Base-by-base conservation (phyloP, 208 protist species). In the Crithidia bombi region DNA sequence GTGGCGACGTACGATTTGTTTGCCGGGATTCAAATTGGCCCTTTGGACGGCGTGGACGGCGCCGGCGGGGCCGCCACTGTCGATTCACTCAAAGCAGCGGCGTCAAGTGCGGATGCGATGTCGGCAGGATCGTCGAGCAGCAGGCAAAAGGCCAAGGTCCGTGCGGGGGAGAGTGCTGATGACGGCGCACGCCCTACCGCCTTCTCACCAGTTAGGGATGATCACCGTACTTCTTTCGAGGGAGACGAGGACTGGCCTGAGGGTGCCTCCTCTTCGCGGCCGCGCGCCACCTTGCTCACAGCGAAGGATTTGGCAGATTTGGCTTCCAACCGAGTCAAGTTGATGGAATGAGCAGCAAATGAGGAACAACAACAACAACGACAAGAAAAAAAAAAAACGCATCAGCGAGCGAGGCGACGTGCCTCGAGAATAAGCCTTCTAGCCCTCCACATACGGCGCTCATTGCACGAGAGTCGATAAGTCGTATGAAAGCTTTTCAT, bases 281-380 rank as follows among this genome's bases (percentile, higher is more conserved):
- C n/a, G 17, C n/a, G 33, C 3, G 41, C 62, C 4, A 52, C 74
- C 15, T 46, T 84, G 15, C 66, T 84, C 23, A 81, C 68, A 17
- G 66, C 69, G 35, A 75, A 76, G 62, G 79, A 84, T 32, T 51
- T 81, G 5, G 74, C 79, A 1, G 74, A 81, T 44, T 32, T 83
- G 25, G 69, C 78, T 4, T 71, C 65, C 28, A 63, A 62, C 26
- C 46, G 72, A 28, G 70, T 80, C 25, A 79, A 80, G 69, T 43
- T 76, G 57, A 77, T 77, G 46, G 64, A 66, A 19, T 69, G 54
- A 32, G 1, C 43, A 15, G 14, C 11, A 3, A 5, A 47, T n/a
- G 6, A 47, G 43, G 3, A 11, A 5, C 5, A 19, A 11, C n/a
- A 14, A 17, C 6, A 17, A 52, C 23, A 19, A 52, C 23, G 7